A percentile compares a stretch with the other conserved stretches of the same genome.
phyloP scores from a whole-genome alignment of 78 protist genomes.

The Dictyostelium purpureum region DNA sequence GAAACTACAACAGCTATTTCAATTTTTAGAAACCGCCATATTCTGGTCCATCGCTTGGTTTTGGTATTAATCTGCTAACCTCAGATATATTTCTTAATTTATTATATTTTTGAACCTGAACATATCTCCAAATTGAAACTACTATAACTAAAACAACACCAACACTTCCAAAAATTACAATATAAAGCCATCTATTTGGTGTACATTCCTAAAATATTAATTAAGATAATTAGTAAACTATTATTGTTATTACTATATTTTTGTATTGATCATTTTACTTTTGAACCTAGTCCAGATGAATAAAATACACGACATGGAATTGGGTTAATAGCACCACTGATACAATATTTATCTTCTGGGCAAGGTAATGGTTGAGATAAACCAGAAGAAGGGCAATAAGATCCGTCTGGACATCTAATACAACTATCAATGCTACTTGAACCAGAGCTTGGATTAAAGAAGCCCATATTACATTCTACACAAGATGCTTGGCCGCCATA shows the following conservation, averaged over 20 bases:
- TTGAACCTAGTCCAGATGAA: constrained; percentile 1
- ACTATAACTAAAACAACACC: not conserved
- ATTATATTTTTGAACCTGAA: constrained; percentile 12
- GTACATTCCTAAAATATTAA: not conserved
- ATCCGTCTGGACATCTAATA: constrained; percentile 34
- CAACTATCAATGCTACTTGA: not conserved
- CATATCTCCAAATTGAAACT: constrained; percentile 5
- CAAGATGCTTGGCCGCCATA: not conserved
- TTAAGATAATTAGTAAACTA: not conserved
- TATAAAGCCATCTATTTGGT: constrained; percentile 45
- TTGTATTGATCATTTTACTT: too few relatives aligned
- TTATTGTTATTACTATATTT: not conserved
- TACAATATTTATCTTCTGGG: constrained; percentile 29
- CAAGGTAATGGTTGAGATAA: not conserved
- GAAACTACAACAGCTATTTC: too few relatives aligned
- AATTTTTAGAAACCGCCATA: constrained; percentile 60
- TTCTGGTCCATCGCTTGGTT: constrained; percentile 74
- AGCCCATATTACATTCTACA: constrained; percentile 30
- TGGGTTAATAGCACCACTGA: not conserved
- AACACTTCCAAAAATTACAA: constrained; percentile 31
- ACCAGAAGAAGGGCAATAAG: constrained; percentile 35
- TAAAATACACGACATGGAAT: not conserved
- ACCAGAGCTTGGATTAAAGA: constrained; percentile 20
- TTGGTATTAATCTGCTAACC: constrained; percentile 56
- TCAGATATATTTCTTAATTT: not conserved